These are phyloP conservation scores for Cenchrus purpureus DNA, from an alignment of 176 grass and related monocot genomes.

Conservation along the genomic window DNA sequence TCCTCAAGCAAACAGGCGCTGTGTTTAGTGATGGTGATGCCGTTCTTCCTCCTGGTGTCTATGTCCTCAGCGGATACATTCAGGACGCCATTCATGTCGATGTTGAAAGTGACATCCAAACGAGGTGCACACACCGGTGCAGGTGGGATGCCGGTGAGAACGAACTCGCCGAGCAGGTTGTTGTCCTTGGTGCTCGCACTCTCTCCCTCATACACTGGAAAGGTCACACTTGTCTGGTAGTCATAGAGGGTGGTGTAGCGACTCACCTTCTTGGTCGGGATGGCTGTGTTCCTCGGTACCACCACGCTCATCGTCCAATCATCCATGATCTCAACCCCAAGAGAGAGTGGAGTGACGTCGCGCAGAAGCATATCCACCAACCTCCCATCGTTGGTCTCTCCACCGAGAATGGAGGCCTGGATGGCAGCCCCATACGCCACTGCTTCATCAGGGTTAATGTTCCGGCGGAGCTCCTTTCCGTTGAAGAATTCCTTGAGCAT, in stretches of 20 bases:
- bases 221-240: constrained; percentile 16
- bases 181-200: constrained; percentile 49
- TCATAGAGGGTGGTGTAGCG: constrained; percentile 30
- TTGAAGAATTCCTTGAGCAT: constrained; percentile 52
- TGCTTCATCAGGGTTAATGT: constrained; percentile 59
- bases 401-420: constrained; percentile 46
- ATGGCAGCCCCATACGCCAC: constrained; percentile 56
- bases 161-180: constrained; percentile 50
- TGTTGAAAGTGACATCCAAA: constrained; percentile 49
- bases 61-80: constrained; percentile 48
- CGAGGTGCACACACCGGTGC: constrained; percentile 26
- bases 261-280: constrained; percentile 48
- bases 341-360: constrained; percentile 53
- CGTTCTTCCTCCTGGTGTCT: constrained; percentile 36
- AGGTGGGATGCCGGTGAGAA: constrained; percentile 47
- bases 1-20: constrained; percentile 50
- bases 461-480: constrained; percentile 56
- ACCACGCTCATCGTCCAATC: constrained; percentile 41
- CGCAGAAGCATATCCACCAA: constrained; percentile 38
- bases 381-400: not conserved
- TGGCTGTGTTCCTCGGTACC: constrained; percentile 61
- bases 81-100: constrained; percentile 51
- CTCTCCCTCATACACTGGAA: constrained; percentile 62
- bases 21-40: constrained; percentile 55
- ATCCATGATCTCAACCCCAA: not conserved